Evolutionary conservation across 768 basidiomycete species (phyloP).

Genomic region (Pleurotus platypus): DNA sequence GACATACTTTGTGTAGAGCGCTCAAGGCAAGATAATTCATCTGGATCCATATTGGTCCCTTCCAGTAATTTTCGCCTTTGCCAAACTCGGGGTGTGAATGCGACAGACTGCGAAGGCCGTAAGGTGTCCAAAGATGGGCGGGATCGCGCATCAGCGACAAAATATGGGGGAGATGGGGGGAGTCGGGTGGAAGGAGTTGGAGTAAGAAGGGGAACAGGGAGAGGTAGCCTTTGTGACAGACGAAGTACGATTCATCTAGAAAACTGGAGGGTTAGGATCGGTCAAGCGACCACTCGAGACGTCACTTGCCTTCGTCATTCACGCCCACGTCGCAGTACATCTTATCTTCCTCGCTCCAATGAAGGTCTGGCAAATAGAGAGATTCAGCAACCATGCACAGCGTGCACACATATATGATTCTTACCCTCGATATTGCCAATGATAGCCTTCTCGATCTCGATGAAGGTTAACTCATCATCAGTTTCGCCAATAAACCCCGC

Average conservation of each 20-base stretch:
- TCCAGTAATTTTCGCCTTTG: conserved; percentile 95
- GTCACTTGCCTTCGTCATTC: conserved; percentile 68
- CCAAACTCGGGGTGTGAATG: conserved; percentile 90
- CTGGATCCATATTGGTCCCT: conserved; percentile 94
- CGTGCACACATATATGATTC: conserved; percentile 6
- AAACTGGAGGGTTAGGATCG: background rate
- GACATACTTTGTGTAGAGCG: conserved; percentile 68
- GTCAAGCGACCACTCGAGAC: conserved; percentile 1
- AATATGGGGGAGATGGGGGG: conserved; percentile 77
- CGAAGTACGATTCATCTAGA: conserved; percentile 85
- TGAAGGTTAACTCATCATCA: conserved; percentile 80
- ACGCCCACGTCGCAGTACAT: conserved; percentile 95
- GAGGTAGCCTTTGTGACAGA: conserved; percentile 91
- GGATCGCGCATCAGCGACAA: conserved; percentile 80
- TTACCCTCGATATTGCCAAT: conserved; percentile 82
- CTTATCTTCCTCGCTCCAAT: conserved; percentile 85
- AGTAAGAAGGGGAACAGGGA: conserved; percentile 93
- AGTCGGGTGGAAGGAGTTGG: conserved; percentile 69
- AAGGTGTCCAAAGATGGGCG: conserved; percentile 86
- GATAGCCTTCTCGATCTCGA: conserved; percentile 75
- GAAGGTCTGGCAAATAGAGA: conserved; percentile 57
- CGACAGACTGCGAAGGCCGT: conserved; percentile 85
- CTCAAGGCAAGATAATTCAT: conserved; percentile 92
- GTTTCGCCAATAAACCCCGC: conserved; percentile 81
- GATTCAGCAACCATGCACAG: background rate